Base-by-base conservation (phyloP, 1,284 basidiomycete species). In the Cutaneotrichosporon cyanovorans region DNA sequence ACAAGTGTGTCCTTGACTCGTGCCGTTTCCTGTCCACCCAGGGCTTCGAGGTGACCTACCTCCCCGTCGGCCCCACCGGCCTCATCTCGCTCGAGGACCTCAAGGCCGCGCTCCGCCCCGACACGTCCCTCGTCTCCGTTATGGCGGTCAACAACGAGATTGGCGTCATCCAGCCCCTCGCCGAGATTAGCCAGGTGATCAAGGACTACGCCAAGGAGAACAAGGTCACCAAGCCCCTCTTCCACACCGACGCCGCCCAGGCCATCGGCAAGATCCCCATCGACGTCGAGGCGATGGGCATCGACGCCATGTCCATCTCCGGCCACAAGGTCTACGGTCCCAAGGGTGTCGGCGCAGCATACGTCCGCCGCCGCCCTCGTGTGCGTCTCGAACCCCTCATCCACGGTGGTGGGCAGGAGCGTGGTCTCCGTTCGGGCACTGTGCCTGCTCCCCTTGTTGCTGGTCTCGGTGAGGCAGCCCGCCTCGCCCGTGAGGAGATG, bases 111-210 rank as follows among this genome's bases (percentile, higher is more conserved):
- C 87, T 96, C 44, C 81, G 87, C 39, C 88, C 89, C 16, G 85
- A 87, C 60, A 80, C 92, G 1, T 84, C 83, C 6, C 73, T 96
- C 9, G 83, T 96, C 34, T 95, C 92, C 10, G 85, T 99, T 69
- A 99, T 99, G 95, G 81, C 87, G 4, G 93, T 99, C 54, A 99
- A 99, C 76, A 99, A 99, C 74, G 95, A 99, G 75, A 98, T 92
- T 7, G 95, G 95, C 40, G 92, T 97, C 53, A 95, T 99, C 53
- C 95, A 98, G 68, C 95, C 95, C 1, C 79, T 98, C 54, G 86
- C 87, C 67, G 91, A 97, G 71, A 98, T 99, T 56, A 93, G 92
- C 20, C 79, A 81, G 5, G 78, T 95, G 23, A 69, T 88, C 42
- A 77, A 76, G 61, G 57, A 55, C 7, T 63, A 57, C 39, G 67